These are phyloP conservation scores for Dothiorella sarmentorum DNA, from an alignment of 2,329 filamentous ascomycete genomes.

Conservation along the genomic window DNA sequence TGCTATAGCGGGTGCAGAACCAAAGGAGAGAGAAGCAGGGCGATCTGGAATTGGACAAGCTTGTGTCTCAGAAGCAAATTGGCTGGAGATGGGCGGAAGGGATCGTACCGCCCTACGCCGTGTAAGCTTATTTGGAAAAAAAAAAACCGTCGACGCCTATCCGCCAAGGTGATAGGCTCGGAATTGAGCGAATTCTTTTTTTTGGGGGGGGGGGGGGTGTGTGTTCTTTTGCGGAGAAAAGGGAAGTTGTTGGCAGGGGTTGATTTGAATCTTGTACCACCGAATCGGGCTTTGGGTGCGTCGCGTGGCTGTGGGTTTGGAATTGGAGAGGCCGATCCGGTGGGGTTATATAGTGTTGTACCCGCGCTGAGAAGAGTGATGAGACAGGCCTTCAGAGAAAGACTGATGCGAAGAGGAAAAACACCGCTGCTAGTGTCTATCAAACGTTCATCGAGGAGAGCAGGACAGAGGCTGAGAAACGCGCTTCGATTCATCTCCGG, in stretches of 20 bases:
- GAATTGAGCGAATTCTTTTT: background rate
- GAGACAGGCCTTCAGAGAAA: background rate
- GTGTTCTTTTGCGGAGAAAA: background rate
- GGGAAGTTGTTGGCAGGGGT: background rate
- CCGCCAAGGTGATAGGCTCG: background rate
- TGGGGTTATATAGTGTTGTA: background rate
- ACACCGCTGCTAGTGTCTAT: too few relatives aligned
- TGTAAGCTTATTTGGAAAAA: slow-evolving; percentile 2
- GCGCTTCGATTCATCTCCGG: background rate
- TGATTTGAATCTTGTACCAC: background rate
- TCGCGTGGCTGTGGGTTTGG: background rate
- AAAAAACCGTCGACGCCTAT: too few relatives aligned
- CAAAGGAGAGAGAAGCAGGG: too few relatives aligned
- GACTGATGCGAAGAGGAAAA: background rate
- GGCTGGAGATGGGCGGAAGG: too few relatives aligned
- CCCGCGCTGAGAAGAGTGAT: background rate
- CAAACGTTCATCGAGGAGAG: background rate
- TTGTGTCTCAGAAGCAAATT: too few relatives aligned
- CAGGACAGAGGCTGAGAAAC: background rate
- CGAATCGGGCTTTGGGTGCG: background rate
- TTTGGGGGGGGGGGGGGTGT: background rate
- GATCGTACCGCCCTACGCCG: too few relatives aligned
- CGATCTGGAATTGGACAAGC: too few relatives aligned
- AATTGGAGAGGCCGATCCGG: background rate
- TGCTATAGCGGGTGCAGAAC: too few relatives aligned